These are phyloP conservation scores for Galerina sulciceps DNA, from an alignment of 768 basidiomycete species.

Conservation along the genomic window DNA sequence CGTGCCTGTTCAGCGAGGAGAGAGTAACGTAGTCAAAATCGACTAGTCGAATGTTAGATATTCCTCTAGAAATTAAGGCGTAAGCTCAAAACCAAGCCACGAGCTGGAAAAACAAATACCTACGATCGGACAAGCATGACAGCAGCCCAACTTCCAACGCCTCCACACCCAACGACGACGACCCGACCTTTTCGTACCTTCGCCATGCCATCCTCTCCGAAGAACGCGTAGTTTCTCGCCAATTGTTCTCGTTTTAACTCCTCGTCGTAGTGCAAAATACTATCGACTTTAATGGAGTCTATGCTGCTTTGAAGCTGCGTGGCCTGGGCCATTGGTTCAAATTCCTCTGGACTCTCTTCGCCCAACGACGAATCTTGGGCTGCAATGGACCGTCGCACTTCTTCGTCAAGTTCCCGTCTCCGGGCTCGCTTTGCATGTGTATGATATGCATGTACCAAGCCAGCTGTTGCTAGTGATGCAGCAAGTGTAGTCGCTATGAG, in stretches of 20 bases:
- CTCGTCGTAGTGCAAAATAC: constrained; percentile 61
- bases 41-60: constrained; percentile 77
- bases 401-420: constrained; percentile 59
- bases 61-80: constrained; percentile 50
- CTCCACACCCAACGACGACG: constrained; percentile 93
- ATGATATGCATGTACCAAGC: constrained; percentile 62
- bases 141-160: constrained; percentile 96
- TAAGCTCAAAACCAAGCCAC: neutral
- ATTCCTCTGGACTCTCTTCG: neutral
- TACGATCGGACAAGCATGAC: constrained; percentile 92
- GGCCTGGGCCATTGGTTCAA: neutral
- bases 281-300: constrained; percentile 7
- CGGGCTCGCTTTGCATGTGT: constrained; percentile 48
- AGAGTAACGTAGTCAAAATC: constrained; percentile 98
- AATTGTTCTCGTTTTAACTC: constrained; percentile 87
- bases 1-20: constrained; percentile 94
- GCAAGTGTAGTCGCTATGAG: constrained; percentile 67
- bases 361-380: constrained; percentile 8
- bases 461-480: constrained; percentile 65
- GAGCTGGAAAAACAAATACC: constrained; percentile 32
- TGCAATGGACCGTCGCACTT: constrained; percentile 55
- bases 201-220: constrained; percentile 87
- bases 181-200: constrained; percentile 77
- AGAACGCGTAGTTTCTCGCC: constrained; percentile 92
- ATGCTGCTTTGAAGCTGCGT: neutral